Percentiles rank a stretch among this genome's conserved stretches.
phyloP scores from a whole-genome alignment of 768 basidiomycete species.

The Collybia mongolica region DNA sequence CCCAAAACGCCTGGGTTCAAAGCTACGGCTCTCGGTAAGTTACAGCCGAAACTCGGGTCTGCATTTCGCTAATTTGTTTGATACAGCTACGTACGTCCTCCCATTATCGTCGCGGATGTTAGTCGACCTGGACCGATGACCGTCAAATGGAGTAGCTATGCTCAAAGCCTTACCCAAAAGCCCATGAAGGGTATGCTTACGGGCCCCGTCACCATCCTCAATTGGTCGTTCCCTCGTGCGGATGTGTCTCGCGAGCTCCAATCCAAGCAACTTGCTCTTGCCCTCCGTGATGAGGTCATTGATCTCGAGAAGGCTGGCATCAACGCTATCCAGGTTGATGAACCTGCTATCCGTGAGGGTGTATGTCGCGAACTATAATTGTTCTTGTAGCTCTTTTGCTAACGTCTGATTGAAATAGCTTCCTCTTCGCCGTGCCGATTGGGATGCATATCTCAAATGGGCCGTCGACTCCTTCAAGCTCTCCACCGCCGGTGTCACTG shows the following conservation, averaged over 20 bases:
- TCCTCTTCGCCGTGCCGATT: conserved; percentile 93
- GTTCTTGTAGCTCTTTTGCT: conserved; percentile 3
- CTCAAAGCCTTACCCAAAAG: conserved; percentile 87
- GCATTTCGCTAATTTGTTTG: conserved; percentile 4
- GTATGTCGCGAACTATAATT: conserved; percentile 39
- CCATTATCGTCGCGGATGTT: conserved; percentile 97
- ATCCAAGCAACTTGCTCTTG: conserved; percentile 96
- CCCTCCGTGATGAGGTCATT: conserved; percentile 96
- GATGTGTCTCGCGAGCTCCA: conserved; percentile 96
- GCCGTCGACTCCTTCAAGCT: conserved; percentile 99
- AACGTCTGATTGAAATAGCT: conserved; percentile 43
- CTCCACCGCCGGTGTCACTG: conserved; percentile 91
- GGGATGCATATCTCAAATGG: conserved; percentile 96
- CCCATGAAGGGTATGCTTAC: conserved; percentile 99
- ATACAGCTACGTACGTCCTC: conserved; percentile 89
- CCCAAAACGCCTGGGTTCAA: conserved; percentile 99
- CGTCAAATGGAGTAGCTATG: conserved; percentile 95
- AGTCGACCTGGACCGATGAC: conserved; percentile 92
- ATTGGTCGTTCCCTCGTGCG: conserved; percentile 99
- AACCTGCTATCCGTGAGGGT: conserved; percentile 99
- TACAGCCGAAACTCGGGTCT: background rate
- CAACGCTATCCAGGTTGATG: conserved; percentile 98
- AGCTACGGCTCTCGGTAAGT: conserved; percentile 94
- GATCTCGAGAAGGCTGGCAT: conserved; percentile 98
- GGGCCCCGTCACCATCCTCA: conserved; percentile 97